Conservation (phyloP, 1,284 basidiomycete genomes). For the Ustilago trichophora region DNA sequence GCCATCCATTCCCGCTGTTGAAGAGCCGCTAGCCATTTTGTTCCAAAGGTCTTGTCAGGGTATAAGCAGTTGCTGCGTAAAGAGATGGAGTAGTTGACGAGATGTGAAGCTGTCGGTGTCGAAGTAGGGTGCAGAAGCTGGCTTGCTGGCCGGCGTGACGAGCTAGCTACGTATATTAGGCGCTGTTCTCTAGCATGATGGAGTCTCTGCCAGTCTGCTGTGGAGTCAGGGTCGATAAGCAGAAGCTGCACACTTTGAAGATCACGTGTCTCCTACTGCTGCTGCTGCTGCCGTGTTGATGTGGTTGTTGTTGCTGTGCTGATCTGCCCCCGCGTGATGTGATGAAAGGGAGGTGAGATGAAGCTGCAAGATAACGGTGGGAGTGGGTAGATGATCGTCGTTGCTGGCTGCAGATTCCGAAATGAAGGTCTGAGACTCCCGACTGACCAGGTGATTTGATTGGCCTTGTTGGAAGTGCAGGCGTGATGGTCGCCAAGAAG, state of each 20-base stretch:
- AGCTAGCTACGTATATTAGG: constrained; percentile 4
- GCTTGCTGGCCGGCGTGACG: not conserved
- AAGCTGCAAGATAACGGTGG: no score
- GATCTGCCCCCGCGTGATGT: no score
- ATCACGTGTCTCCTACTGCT: no score
- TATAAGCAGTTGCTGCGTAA: not conserved
- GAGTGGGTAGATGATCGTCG: no score
- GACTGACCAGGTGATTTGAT: no score
- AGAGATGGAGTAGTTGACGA: not conserved
- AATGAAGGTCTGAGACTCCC: no score
- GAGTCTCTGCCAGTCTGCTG: no score
- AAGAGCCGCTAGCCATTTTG: constrained; percentile 25
- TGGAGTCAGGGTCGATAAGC: not conserved
- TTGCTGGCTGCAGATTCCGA: no score
- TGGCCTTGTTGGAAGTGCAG: no score
- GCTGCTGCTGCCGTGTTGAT: constrained; percentile 3
- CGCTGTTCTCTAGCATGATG: constrained; percentile 1
- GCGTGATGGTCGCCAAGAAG: no score
- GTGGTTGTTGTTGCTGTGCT: constrained; percentile 1
- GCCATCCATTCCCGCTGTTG: constrained; percentile 7
- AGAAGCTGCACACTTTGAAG: no score
- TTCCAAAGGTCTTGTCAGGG: not conserved
- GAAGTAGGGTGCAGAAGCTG: not conserved
- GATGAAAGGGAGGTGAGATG: no score
- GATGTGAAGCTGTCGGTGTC: not conserved